Conservation (phyloP, 768 basidiomycete species). For the Xerocomellus intermedius region DNA sequence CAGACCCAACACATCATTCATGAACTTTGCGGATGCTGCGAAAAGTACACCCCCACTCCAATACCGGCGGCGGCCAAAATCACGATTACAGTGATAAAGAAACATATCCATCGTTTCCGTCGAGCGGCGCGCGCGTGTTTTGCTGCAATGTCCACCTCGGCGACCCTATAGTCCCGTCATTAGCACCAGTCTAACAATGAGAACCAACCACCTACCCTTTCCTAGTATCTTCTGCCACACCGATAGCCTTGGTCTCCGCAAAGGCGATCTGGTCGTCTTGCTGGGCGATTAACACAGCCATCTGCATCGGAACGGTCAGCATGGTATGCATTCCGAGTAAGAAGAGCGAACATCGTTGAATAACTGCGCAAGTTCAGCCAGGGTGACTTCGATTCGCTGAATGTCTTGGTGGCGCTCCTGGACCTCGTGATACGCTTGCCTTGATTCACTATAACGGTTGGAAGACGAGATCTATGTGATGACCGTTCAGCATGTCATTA, state of each 20-base stretch:
- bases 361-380: slow-evolving; percentile 85
- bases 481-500: not conserved
- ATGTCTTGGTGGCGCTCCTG: slow-evolving; percentile 88
- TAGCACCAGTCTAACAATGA: not conserved
- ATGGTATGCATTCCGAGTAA: not conserved
- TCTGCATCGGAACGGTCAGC: slow-evolving; percentile 40
- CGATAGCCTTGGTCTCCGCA: slow-evolving; percentile 60
- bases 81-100: slow-evolving; percentile 57
- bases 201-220: slow-evolving; percentile 52
- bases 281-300: slow-evolving; percentile 74
- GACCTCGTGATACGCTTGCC: slow-evolving; percentile 82
- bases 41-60: slow-evolving; percentile 31
- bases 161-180: slow-evolving; percentile 40
- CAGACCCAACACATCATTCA: not conserved
- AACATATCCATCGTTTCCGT: slow-evolving; percentile 86
- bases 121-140: slow-evolving; percentile 66
- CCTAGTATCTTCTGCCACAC: slow-evolving; percentile 67
- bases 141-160: slow-evolving; percentile 67
- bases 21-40: slow-evolving; percentile 1
- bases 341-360: slow-evolving; percentile 67
- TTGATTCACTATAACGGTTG: slow-evolving; percentile 79
- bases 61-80: slow-evolving; percentile 47
- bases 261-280: slow-evolving; percentile 72
- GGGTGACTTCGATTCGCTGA: slow-evolving; percentile 77
- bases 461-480: slow-evolving; percentile 61